Evolutionary conservation across 2,329 filamentous ascomycete species (phyloP), one percentile per base, ranked within the genome.

Genomic region (Hymenoscyphus linearis): DNA sequence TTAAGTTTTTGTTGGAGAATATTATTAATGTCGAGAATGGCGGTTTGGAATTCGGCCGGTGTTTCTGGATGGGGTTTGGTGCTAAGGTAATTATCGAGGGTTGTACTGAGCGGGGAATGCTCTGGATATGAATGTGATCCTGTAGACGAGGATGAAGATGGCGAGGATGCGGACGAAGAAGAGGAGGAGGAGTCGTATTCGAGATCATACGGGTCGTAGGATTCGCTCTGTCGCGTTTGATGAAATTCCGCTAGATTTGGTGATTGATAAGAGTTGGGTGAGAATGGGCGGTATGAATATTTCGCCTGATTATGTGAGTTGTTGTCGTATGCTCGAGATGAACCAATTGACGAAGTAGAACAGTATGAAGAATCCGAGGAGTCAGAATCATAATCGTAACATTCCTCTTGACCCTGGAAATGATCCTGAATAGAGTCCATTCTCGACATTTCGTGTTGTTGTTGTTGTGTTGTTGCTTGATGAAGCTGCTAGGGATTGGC

Each of bases 151-250:
- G 50, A 53, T 12, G 44, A 31, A 14, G 25, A 25, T 26, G 40
- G 18, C 5, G 56, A 40, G 40, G 25, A 52, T 14, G 44, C 14
- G n/a, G 18, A 36, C 4, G 56, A 52, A 31, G 56, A 58, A 13
- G 40, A 52, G 12, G 56, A 58, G 7, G 26, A 22, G 12, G 26
- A 58, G 12, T 58, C 56, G 27, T 36, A 52, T 26, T 52, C 56
- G 16, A 58, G n/a, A 58, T 58, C 56, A 26, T 58, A 58, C 12
- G 16, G 34, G 16, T 44, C 44, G n/a, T 58, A 58, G 2, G 26
- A 52, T 26, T 34, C 44, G 22, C 26, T 58, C 22, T 25, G 22
- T 35, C n/a, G 56, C 10, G 44, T 52, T 47, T 47, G 40, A 2
- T 47, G 40, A n/a, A 47, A 47, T 25, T n/a, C 40, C 18, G 40